A percentile compares a stretch with the other conserved stretches of the same genome.
Conservation (phyloP, 805 yeast species). For the Isabelozyma pseudorhagii region DNA sequence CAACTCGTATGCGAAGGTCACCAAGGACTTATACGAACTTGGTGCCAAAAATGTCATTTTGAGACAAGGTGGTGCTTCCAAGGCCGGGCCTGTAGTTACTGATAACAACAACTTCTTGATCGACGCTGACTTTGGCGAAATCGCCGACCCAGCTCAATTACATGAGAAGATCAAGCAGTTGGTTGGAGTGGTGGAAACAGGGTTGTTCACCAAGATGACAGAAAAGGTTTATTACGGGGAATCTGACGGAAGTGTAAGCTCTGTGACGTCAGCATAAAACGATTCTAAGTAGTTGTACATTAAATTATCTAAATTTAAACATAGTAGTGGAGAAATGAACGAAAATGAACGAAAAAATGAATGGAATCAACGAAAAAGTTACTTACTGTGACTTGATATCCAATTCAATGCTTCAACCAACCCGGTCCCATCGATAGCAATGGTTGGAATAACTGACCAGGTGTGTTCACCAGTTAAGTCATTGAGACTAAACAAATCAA, state of each 20-base stretch:
- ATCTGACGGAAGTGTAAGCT: slow-evolving; percentile 54
- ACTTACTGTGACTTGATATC: slow-evolving; percentile 64
- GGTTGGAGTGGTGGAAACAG: slow-evolving; percentile 96
- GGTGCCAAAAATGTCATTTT: slow-evolving; percentile 65
- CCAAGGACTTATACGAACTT: slow-evolving; percentile 54
- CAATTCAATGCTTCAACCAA: slow-evolving; percentile 83
- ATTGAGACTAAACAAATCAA: slow-evolving; percentile 65
- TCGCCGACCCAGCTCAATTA: slow-evolving; percentile 48
- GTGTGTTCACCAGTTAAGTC: slow-evolving; percentile 59
- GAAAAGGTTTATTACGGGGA: slow-evolving; percentile 87
- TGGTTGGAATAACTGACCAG: slow-evolving; percentile 91
- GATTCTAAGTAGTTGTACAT: neutral
- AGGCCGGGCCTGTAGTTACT: slow-evolving; percentile 96
- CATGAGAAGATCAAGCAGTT: slow-evolving; percentile 66
- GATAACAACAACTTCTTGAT: slow-evolving; percentile 92
- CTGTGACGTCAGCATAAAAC: slow-evolving; percentile 7
- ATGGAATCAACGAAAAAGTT: neutral
- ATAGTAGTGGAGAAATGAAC: neutral
- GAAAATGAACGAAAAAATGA: neutral
- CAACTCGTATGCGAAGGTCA: slow-evolving; percentile 74
- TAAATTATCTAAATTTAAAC: neutral
- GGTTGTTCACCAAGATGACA: slow-evolving; percentile 76
- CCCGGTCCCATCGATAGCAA: slow-evolving; percentile 89
- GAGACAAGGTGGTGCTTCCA: slow-evolving; percentile 85
- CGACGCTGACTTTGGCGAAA: slow-evolving; percentile 88